Base-by-base conservation (phyloP, 768 basidiomycete genomes). In the Leccinum obscurum region DNA sequence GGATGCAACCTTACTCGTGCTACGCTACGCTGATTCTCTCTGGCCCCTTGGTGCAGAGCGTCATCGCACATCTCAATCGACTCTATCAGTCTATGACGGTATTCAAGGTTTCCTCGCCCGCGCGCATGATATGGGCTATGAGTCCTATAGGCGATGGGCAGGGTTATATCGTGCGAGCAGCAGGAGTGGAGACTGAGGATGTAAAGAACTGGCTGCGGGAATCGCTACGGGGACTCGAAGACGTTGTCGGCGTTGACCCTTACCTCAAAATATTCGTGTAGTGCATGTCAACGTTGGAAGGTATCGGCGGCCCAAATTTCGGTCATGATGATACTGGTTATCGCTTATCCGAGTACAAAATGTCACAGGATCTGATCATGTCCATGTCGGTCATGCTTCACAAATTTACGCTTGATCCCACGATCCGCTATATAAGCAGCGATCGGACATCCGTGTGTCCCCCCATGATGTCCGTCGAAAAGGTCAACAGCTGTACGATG, bases 11-110 rank as follows among this genome's bases (percentile, higher is more conserved):
- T 3, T 98, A 96, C 70, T 83, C 89, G 8, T 95, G 93, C 74
- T 98, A 96, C 73, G 94, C 93, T 20, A 95, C 87, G 64, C 73
- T 96, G 20, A 78, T 97, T 62, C 81, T 98, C 61, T 84, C 82
- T 62, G 96, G 95, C 4, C 88, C 90, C 0, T 72, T 80, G 57
- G 77, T 87, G 20, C 73, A 77, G 50, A 66, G 67, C 1, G 75
- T 88, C 6, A 77, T 89, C 34, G 57, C 70, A 1, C 71, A 78
- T 52, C 77, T 98, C 53, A 68, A 74, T 24, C 72, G 62, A 22
- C 71, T 79, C 64, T 88, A 88, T 65, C 74, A 78, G 54, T 64
- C 74, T 15, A 85, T 86, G 34, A 80, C 81, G 4, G 85, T 97
- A 58, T 89, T 91, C 81, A 75, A 83, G 70, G 68, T 71, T 1